Base-by-base conservation (phyloP, 805 yeast genomes). In the Danielia oregonensis region DNA sequence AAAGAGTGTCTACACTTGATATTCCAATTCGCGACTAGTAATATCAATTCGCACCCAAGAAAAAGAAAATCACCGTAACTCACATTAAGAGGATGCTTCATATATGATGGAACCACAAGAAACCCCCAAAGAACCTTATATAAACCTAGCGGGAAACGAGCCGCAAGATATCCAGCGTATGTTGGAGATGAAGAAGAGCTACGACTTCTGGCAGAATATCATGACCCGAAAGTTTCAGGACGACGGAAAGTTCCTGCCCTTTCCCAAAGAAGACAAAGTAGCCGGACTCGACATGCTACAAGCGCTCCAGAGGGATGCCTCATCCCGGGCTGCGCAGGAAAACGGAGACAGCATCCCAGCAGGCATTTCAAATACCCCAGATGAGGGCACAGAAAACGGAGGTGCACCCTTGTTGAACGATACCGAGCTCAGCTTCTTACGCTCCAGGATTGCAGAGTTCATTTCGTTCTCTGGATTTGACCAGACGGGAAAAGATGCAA, bases 121-220 rank as follows among this genome's bases (percentile, higher is more conserved):
- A 9, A 19, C 9, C 9, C 22, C 22, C 22, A 19, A 19, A 19
- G 22, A 19, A 19, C 22, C 22, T 6, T 9, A 7, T 7, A 19
- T 19, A 6, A 19, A 19, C 22, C 22, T 19, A 7, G 15, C 12
- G 15, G 26, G 15, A 24, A 11, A 11, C 14, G 15, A 24, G 15
- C 32, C 41, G 5, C 27, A 36, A 12, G 46, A 44, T 16, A 24
- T 46, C 29, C 35, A 40, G 25, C 30, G 44, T 24, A 29, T 46
- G 39, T 29, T 39, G 14, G 51, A 46, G 24, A 46, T 46, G 18
- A 45, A 46, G 22, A 59, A 59, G 38, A 62, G 61, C 46, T 65
- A 65, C 37, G 64, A 63, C 22, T 46, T 54, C 9, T 65, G 70
- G 70, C 66, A 52, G 50, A 55, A 57, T 18, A 55, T 54, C 22